phyloP scores from a whole-genome alignment of 2,329 filamentous ascomycete genomes.

The Paecilomyces niveus region DNA sequence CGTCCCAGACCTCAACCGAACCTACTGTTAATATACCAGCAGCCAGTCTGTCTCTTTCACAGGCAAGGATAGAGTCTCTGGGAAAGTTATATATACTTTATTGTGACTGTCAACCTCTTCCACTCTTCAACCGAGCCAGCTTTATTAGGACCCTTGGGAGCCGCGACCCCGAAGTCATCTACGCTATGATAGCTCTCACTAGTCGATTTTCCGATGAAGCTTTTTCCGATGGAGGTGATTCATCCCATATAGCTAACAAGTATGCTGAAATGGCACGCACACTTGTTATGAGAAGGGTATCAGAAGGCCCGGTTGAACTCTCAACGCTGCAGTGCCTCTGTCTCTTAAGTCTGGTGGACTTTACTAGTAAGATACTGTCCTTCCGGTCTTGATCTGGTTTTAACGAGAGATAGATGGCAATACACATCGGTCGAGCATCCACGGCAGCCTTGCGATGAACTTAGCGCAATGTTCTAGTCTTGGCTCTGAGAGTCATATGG shows the following conservation, averaged over 20 bases:
- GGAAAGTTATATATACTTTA: slow-evolving; percentile 41
- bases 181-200: slow-evolving; percentile 34
- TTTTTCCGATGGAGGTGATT: slow-evolving; percentile 13
- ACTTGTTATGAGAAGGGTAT: slow-evolving; percentile 32
- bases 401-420: slow-evolving; percentile 24
- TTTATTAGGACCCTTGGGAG: slow-evolving; percentile 35
- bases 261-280: slow-evolving; percentile 31
- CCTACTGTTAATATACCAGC: not conserved
- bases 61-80: slow-evolving; percentile 31
- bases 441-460: slow-evolving; percentile 39
- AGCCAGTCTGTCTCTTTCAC: slow-evolving; percentile 23
- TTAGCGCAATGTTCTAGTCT: slow-evolving; percentile 40
- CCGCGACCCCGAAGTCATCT: slow-evolving; percentile 31
- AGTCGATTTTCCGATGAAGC: slow-evolving; percentile 34
- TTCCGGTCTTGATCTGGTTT: not conserved
- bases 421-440: slow-evolving; percentile 26
- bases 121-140: slow-evolving; percentile 36
- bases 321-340: slow-evolving; percentile 38
- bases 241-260: slow-evolving; percentile 21
- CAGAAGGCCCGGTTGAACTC: slow-evolving; percentile 33
- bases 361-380: slow-evolving; percentile 26
- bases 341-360: slow-evolving; percentile 34
- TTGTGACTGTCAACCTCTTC: slow-evolving; percentile 45
- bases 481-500: slow-evolving; percentile 25
- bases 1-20: not conserved